Evolutionary conservation across 2,329 filamentous ascomycete genomes (phyloP).

Genomic region (Neurospora crassa): DNA sequence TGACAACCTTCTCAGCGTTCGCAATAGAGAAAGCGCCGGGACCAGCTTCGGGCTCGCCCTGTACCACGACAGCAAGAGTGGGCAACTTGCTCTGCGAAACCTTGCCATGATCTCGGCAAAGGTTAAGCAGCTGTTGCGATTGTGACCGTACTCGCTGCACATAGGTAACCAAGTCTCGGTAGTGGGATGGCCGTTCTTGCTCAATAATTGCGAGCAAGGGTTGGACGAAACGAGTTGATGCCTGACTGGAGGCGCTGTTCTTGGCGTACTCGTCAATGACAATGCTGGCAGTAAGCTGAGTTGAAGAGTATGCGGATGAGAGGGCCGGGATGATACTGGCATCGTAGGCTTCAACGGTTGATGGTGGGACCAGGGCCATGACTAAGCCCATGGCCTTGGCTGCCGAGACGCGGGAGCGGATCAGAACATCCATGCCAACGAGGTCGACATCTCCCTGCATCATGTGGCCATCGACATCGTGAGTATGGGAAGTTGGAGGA

Average conservation of each 20-base stretch:
- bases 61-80: slow-evolving; percentile 77
- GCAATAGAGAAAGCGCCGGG: slow-evolving; percentile 83
- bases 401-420: slow-evolving; percentile 81
- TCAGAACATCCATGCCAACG: slow-evolving; percentile 78
- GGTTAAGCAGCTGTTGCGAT: slow-evolving; percentile 79
- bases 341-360: slow-evolving; percentile 53
- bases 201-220: slow-evolving; percentile 70
- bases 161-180: slow-evolving; percentile 83
- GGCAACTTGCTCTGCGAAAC: slow-evolving; percentile 68
- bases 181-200: slow-evolving; percentile 68
- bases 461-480: slow-evolving; percentile 97
- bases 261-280: slow-evolving; percentile 84
- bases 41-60: slow-evolving; percentile 85
- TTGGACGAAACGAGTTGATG: slow-evolving; percentile 50
- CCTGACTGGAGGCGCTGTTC: slow-evolving; percentile 34
- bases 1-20: slow-evolving; percentile 81
- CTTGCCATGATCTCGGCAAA: slow-evolving; percentile 86
- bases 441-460: slow-evolving; percentile 94
- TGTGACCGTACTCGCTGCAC: slow-evolving; percentile 84
- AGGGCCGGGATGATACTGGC: slow-evolving; percentile 56
- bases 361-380: slow-evolving; percentile 65
- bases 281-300: slow-evolving; percentile 74
- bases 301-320: slow-evolving; percentile 67
- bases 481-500: slow-evolving; percentile 54
- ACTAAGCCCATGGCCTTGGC: slow-evolving; percentile 79